phyloP scores from a whole-genome alignment of 306 rosid species.

The Carpinus viminea region DNA sequence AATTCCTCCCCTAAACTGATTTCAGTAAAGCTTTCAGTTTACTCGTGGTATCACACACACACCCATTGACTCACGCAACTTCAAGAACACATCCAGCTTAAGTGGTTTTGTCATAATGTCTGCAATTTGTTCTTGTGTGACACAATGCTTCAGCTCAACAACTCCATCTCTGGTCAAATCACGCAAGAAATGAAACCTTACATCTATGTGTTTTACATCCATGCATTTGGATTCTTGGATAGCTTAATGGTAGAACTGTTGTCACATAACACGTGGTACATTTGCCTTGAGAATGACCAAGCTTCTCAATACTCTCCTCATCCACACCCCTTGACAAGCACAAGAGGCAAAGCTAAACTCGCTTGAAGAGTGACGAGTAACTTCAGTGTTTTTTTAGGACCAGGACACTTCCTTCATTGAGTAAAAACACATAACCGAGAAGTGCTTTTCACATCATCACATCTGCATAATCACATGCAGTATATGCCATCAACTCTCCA shows the following conservation, averaged over 20 bases:
- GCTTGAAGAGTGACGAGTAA: not conserved
- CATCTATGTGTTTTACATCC: not conserved
- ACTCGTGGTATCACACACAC: constrained; percentile 18
- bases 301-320: not conserved
- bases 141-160: constrained; percentile 10
- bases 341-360: not conserved
- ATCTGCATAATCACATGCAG: not conserved
- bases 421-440: not conserved
- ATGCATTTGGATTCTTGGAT: not conserved
- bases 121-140: constrained; percentile 27
- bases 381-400: not conserved
- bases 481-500: constrained; percentile 1
- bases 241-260: not conserved
- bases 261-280: constrained; percentile 1
- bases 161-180: not conserved
- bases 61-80: constrained; percentile 15
- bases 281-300: not conserved
- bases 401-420: not conserved
- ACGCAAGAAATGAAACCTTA: not conserved
- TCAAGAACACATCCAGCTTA: constrained; percentile 3
- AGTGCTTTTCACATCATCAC: not conserved
- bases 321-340: constrained; percentile 4
- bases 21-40: constrained; percentile 20
- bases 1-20: constrained; percentile 23
- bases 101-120: constrained; percentile 16